Base-by-base conservation (phyloP, 106 monocot species). In the Dendrobium catenatum region DNA sequence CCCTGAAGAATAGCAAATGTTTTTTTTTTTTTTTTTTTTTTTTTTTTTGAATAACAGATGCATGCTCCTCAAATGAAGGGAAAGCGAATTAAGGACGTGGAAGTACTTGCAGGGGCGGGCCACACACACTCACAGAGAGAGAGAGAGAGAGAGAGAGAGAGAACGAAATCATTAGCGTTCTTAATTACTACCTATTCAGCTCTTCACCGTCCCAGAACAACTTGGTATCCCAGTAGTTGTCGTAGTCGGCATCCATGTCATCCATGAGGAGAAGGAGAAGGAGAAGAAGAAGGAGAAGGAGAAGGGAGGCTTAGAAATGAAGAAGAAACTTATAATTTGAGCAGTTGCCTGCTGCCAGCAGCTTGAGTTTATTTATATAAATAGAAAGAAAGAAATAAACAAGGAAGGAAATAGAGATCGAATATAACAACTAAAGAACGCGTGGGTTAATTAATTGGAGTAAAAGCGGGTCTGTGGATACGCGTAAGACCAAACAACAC, bases 151-250 rank as follows among this genome's bases (percentile, higher is more conserved):
- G 66, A 73, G 16, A 19, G 27, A 75, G 17, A 9, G 8, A 31
- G 29, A 26, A 10, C 2, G 17, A 78, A 55, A 83, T 18, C 4
- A 18, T 31, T 37, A 37, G 5, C 33, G 33, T 31, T 13, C n/a
- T 55, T 24, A 3, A 10, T 11, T 17, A 19, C 24, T 10, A 11
- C 89, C 81, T 89, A 22, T 84, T 72, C 44, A 89, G 76, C 77
- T 89, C 89, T 29, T 89, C 84, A 4, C 15, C 59, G 29, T 85
- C 82, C 4, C 85, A 76, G 82, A 89, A 83, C 24, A 76, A 54
- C 81, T 79, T 86, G 44, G 82, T 84, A 20, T 89, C 89, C 89
- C 89, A 89, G 59, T 89, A 89, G 72, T 76, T 24, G 77, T 55
- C 79, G 81, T 86, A 86, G 41, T 88, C 88, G 13, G 72, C 83